phyloP scores from a whole-genome alignment of 331 rosid genomes.

The Pyracantha coccinea region DNA sequence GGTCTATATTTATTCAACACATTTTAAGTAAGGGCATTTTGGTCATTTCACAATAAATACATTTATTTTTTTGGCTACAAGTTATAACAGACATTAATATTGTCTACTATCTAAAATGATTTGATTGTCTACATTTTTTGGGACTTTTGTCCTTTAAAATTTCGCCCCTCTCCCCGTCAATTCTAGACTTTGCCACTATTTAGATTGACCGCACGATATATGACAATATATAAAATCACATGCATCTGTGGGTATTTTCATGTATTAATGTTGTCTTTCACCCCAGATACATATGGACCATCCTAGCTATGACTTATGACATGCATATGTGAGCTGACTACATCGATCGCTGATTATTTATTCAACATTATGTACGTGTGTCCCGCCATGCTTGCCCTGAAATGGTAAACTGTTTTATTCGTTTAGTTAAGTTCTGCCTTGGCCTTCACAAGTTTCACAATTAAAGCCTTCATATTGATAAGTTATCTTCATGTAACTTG shows the following conservation, averaged over 20 bases:
- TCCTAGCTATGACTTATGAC: background rate
- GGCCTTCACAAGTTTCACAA: background rate
- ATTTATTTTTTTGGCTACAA: too few relatives aligned
- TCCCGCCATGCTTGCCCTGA: background rate
- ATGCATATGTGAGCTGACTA: background rate
- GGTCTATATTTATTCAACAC: too few relatives aligned
- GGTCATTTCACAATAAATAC: too few relatives aligned
- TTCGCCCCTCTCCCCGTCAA: too few relatives aligned
- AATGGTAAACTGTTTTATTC: background rate
- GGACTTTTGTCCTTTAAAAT: too few relatives aligned
- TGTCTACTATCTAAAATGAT: too few relatives aligned
- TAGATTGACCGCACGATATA: background rate
- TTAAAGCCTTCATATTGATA: background rate
- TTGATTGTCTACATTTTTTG: too few relatives aligned
- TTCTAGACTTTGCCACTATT: too few relatives aligned
- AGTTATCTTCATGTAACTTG: background rate
- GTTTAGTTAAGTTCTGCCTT: background rate
- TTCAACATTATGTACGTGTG: background rate
- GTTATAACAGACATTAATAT: too few relatives aligned
- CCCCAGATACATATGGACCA: background rate
- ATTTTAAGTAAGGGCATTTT: too few relatives aligned
- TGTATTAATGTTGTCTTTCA: background rate
- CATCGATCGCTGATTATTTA: background rate
- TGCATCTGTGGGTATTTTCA: background rate
- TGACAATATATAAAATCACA: too few relatives aligned